Evolutionary conservation across 2,329 filamentous ascomycete genomes (phyloP), one percentile per base, ranked within the genome.

Genomic region (Paecilomyces fulvus): DNA sequence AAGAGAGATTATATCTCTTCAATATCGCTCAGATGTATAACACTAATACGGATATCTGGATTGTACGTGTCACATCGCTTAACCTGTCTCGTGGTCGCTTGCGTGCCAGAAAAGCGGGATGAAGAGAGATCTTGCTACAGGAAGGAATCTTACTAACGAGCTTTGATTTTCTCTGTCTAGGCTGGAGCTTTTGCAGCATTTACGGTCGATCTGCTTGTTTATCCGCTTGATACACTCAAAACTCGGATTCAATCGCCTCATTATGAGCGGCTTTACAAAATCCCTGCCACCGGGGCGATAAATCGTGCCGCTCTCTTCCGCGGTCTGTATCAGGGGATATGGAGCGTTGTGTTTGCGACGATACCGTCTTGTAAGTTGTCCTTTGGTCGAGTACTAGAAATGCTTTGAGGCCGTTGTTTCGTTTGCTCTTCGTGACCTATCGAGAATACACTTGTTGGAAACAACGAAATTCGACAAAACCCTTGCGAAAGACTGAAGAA

Each of bases 161-260:
- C 7, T 17, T 17, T 21, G 5, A 5, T 43, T 53, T 21, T 28
- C 25, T 28, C 7, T 5, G 20, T 14, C 55, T 51, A 94, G 89
- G 90, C 91, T 51, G 91, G 91, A 56, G 90, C 90, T 55, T 81
- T 88, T 55, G 91, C 91, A 60, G 92, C 90, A 25, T 90, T 95
- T 69, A 87, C 87, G 1, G 88, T 96, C 56, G 90, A 96, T 70
- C 77, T 95, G 52, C 78, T 95, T 14, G 83, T 96, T 33, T 95
- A 94, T 66, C 92, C 91, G 0, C 79, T 96, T 14, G 92, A 96
- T 69, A 96, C 91, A 0, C 78, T 96, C 65, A 96, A 96, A 70
- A 96, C 91, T 7, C 83, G 91, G 9, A 81, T 90, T 51, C 91
- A 95, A 70, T 90, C 87, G 54, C 86, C 85, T 11, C 83, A 91